Conservation (phyloP, 2,329 filamentous ascomycete genomes). For the Colletotrichum trifolii region DNA sequence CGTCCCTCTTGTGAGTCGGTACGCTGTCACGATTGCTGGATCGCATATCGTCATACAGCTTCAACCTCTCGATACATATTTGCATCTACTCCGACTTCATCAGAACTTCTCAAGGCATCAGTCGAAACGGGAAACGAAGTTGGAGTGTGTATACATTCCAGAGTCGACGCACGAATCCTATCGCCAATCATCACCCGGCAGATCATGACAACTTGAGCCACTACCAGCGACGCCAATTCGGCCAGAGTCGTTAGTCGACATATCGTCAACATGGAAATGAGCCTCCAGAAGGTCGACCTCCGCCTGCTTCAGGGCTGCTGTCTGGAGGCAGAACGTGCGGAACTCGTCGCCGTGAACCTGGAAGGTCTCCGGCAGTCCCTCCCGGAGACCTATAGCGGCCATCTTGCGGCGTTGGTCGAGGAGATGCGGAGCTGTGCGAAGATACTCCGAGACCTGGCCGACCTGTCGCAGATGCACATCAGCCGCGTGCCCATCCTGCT, state of each 20-base stretch:
- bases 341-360: constrained; percentile 58
- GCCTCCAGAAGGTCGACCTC: constrained; percentile 41
- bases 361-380: constrained; percentile 60
- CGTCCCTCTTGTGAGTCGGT: constrained; percentile 1
- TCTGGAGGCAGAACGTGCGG: constrained; percentile 64
- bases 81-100: not conserved
- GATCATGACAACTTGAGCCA: constrained; percentile 8
- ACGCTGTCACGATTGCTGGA: not conserved
- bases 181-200: not conserved
- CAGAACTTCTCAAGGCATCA: not conserved
- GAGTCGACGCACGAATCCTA: too few species aligned
- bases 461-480: constrained; percentile 63
- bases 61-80: not conserved
- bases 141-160: too few species aligned
- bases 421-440: constrained; percentile 57
- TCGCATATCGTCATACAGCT: constrained; percentile 6
- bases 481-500: constrained; percentile 61
- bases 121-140: not conserved
- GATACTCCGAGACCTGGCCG: constrained; percentile 64
- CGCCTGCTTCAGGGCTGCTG: constrained; percentile 64
- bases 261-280: constrained; percentile 37
- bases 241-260: not conserved
- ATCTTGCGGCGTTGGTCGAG: constrained; percentile 59
- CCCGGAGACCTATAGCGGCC: constrained; percentile 55
- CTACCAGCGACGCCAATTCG: constrained; percentile 17